Evolutionary conservation across 163 green algal species (phyloP).

Genomic region (Trebouxiophyceae sp.): DNA sequence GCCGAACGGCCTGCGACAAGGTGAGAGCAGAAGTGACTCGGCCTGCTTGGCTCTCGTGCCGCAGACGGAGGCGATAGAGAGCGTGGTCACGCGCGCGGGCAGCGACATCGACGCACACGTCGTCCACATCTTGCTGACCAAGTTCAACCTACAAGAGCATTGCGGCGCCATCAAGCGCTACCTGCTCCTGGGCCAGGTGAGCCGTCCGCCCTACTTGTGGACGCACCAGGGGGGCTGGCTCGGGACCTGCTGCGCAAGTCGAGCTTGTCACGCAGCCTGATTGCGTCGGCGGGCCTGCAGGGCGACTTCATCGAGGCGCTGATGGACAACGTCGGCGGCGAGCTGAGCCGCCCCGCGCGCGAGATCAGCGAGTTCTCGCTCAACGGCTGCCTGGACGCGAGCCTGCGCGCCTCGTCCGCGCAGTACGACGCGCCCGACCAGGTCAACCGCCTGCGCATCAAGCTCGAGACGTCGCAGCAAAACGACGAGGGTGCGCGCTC

Average conservation of each 20-base stretch:
- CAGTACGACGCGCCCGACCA: constrained; percentile 37
- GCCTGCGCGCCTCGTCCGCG: constrained; percentile 47
- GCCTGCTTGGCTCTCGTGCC: no score
- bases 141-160: no score
- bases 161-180: constrained; percentile 73
- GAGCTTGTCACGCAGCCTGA: not conserved
- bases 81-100: no score
- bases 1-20: no score
- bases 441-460: constrained; percentile 36
- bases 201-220: not conserved
- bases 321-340: constrained; percentile 1
- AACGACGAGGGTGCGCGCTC: constrained; percentile 9
- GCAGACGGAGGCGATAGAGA: no score
- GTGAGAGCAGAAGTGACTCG: no score
- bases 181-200: constrained; percentile 65
- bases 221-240: not conserved
- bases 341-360: not conserved
- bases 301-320: constrained; percentile 71
- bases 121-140: no score
- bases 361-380: constrained; percentile 55
- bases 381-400: constrained; percentile 53
- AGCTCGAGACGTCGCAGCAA: constrained; percentile 1
- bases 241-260: not conserved
- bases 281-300: constrained; percentile 17
- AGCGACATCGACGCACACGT: no score